Evolutionary conservation across 164 flowering plant species (phyloP).

Genomic region (Magnolia officinalis): DNA sequence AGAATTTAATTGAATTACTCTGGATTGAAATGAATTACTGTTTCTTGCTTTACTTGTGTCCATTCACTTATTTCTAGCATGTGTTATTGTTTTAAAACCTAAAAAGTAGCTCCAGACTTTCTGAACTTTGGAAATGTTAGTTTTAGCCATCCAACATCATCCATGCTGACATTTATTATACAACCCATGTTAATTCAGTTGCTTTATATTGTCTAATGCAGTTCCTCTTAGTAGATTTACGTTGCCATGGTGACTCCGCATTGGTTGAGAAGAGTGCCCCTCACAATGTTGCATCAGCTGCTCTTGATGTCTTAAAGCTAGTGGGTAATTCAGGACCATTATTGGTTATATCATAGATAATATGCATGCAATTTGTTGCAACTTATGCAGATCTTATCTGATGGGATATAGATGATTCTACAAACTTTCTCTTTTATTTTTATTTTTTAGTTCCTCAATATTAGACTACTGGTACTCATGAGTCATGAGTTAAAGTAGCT

Average conservation of each 20-base stretch:
- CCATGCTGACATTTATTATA: not conserved
- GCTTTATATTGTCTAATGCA: slow-evolving; percentile 24
- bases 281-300: slow-evolving; percentile 86
- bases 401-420: not conserved
- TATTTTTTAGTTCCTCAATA: too few relatives aligned
- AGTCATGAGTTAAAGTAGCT: too few relatives aligned
- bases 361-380: not conserved
- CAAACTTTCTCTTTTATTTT: not conserved
- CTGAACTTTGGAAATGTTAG: not conserved
- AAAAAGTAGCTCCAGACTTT: not conserved
- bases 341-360: not conserved
- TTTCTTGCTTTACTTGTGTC: not conserved
- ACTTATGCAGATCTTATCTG: too few relatives aligned
- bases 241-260: slow-evolving; percentile 97
- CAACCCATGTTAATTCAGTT: not conserved
- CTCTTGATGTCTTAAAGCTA: slow-evolving; percentile 84
- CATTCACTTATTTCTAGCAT: not conserved
- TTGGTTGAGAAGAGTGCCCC: slow-evolving; percentile 58
- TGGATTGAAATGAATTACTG: not conserved
- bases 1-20: not conserved
- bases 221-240: slow-evolving; percentile 92
- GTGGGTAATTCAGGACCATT: slow-evolving; percentile 36
- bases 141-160: not conserved
- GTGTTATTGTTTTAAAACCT: not conserved
- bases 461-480: not conserved